Base-by-base conservation (phyloP, 257 asterid species). In the Solanum boliviense region DNA sequence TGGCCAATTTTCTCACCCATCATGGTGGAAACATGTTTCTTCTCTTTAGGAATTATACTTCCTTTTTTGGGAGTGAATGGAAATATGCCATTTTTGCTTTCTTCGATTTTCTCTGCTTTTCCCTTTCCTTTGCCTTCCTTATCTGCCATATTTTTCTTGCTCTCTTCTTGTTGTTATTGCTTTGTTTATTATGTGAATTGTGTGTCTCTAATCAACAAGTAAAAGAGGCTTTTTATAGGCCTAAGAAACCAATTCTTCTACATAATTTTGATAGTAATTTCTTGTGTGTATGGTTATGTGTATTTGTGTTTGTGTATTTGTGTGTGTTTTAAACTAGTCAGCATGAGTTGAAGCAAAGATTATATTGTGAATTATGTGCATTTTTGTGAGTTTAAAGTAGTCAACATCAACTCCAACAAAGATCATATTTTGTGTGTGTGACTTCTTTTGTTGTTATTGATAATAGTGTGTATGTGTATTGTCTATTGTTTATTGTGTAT, bases 21-120 rank as follows among this genome's bases (percentile, higher is more conserved):
- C 87, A 85, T 67, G 4, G 81, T 85, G n/a, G 87, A 85, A 38
- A 85, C 65, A 85, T 38, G 87, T 18, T 85, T 85, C 5, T 36
- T 38, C 39, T 67, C 67, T 85, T 67, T 67, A 2, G 87, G 81
- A 39, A 34, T 9, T 31, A 65, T 2, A 85, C 81, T 85, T 85
- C 87, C 87, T n/a, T 67, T 39, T 20, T 85, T 85, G 4, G 87
- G 87, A 39, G 65, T 71, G 29, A 81, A 81, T 13, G 87, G 87
- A 23, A 85, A 67, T 85, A 27, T 29, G 0, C 87, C 13, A 39
- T 18, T 67, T 29, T 67, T 67, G 65, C 1, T 39, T 34, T 27
- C 81, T 85, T 4, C 65, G 20, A 48, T 70, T 32, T 13, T 35
- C 60, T 60, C 39, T 85, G 65, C 27, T 85, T 85, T 67, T 85